phyloP scores from a whole-genome alignment of 129 eudicot species.

The Ambrosia artemisiifolia region DNA sequence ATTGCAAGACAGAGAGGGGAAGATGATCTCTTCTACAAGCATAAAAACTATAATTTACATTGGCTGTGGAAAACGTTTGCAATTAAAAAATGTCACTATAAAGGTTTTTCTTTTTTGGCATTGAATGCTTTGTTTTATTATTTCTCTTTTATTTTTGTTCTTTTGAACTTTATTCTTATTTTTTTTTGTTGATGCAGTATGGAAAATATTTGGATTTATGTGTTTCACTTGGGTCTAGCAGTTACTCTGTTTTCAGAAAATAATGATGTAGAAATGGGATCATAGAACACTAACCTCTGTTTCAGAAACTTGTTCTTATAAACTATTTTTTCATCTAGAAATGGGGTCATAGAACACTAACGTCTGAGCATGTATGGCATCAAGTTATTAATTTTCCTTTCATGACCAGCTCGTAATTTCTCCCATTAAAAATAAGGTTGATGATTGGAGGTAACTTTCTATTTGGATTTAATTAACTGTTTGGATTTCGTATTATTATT shows the following conservation, averaged over 20 bases:
- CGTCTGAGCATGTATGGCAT: constrained; percentile 3
- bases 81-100: constrained; percentile 70
- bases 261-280: too few relatives aligned
- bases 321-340: constrained; percentile 8
- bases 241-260: constrained; percentile 63
- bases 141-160: constrained; percentile 1
- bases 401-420: background rate
- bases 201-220: constrained; percentile 74
- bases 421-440: background rate
- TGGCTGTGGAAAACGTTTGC: constrained; percentile 74
- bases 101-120: constrained; percentile 43
- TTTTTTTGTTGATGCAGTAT: constrained; percentile 44
- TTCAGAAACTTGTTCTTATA: background rate
- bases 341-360: background rate
- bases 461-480: too few relatives aligned
- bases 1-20: constrained; percentile 66
- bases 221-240: constrained; percentile 72
- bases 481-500: too few relatives aligned
- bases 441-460: too few relatives aligned
- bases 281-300: too few relatives aligned
- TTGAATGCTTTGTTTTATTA: constrained; percentile 14
- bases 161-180: background rate
- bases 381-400: background rate
- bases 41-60: constrained; percentile 61
- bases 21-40: constrained; percentile 48